These are phyloP conservation scores for Agaricus sinodeliciosus DNA, from an alignment of 768 basidiomycete species.

Conservation along the genomic window DNA sequence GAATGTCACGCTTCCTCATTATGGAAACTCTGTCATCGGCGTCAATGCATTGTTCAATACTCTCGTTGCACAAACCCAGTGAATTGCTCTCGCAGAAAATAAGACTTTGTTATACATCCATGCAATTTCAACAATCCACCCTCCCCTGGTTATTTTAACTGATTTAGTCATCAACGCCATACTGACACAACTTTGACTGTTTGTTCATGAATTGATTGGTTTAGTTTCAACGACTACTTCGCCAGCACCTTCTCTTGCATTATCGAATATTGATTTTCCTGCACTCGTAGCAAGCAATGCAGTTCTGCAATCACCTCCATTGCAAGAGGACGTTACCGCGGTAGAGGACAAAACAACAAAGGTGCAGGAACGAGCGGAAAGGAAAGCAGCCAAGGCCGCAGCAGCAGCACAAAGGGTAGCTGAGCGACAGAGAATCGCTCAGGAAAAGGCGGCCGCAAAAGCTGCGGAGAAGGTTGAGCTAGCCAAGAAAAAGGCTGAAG, in stretches of 20 bases:
- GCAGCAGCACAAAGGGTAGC: conserved; percentile 25
- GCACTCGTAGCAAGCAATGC: conserved; percentile 44
- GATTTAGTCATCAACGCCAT: conserved; percentile 32
- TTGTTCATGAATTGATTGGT: conserved; percentile 28
- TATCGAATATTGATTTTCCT: conserved; percentile 74
- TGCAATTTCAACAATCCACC: conserved; percentile 20
- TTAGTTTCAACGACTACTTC: conserved; percentile 36
- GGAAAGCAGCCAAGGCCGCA: conserved; percentile 15
- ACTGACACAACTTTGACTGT: conserved; percentile 44
- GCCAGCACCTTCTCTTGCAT: conserved; percentile 43
- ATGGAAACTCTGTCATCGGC: conserved; percentile 73
- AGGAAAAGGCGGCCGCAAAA: conserved; percentile 55
- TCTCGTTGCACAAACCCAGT: conserved; percentile 25
- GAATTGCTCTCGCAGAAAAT: conserved; percentile 21
- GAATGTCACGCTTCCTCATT: conserved; percentile 85
- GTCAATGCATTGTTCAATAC: conserved; percentile 46
- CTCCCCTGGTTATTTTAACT: conserved; percentile 40
- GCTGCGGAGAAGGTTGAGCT: conserved; percentile 56
- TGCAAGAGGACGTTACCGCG: conserved; percentile 9
- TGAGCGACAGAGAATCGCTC: conserved; percentile 31
- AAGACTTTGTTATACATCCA: conserved; percentile 14
- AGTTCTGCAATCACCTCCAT: conserved; percentile 18
- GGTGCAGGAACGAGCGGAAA: conserved; percentile 8
- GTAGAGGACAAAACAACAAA: conserved; percentile 4
- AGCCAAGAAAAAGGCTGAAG: conserved; percentile 52